phyloP scores from a whole-genome alignment of 192 early-diverging fungal genomes.

The Backusella morwellensis region DNA sequence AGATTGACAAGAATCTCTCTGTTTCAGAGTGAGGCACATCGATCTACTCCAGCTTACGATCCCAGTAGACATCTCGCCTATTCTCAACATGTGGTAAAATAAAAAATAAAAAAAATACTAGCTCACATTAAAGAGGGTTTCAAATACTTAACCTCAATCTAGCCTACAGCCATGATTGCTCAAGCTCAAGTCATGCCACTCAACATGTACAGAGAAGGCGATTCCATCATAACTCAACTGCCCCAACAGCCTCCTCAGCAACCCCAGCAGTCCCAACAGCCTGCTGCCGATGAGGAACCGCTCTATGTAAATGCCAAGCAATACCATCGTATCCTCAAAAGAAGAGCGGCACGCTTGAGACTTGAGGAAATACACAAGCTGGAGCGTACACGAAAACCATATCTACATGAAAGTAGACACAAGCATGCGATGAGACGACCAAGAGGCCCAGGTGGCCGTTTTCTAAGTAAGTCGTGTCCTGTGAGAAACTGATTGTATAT shows the following conservation, averaged over 20 bases:
- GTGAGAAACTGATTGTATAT: not conserved
- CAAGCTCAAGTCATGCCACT: constrained; percentile 8
- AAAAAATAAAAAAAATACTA: not conserved
- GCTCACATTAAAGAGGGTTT: too few species aligned
- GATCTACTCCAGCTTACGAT: constrained; percentile 9
- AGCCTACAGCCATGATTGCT: constrained; percentile 3
- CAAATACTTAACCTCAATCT: not conserved
- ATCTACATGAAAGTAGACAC: constrained; percentile 96
- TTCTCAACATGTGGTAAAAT: constrained; percentile 12
- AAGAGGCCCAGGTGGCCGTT: constrained; percentile 94
- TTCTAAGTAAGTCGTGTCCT: constrained; percentile 56
- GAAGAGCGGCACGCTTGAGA: constrained; percentile 87
- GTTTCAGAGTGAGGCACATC: constrained; percentile 11
- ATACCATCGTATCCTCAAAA: constrained; percentile 94
- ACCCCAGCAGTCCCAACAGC: not conserved
- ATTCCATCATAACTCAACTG: not conserved
- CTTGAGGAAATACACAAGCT: constrained; percentile 76
- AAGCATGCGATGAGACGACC: constrained; percentile 97
- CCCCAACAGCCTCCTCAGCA: constrained; percentile 4
- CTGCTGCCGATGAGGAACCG: constrained; percentile 63
- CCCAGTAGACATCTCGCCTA: constrained; percentile 4
- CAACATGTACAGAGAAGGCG: constrained; percentile 10
- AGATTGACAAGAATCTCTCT: not conserved
- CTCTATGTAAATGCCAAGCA: constrained; percentile 99
- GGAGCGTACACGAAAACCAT: constrained; percentile 82